These are phyloP conservation scores for Gastrodia elata DNA, from an alignment of 106 monocot species.

Conservation along the genomic window DNA sequence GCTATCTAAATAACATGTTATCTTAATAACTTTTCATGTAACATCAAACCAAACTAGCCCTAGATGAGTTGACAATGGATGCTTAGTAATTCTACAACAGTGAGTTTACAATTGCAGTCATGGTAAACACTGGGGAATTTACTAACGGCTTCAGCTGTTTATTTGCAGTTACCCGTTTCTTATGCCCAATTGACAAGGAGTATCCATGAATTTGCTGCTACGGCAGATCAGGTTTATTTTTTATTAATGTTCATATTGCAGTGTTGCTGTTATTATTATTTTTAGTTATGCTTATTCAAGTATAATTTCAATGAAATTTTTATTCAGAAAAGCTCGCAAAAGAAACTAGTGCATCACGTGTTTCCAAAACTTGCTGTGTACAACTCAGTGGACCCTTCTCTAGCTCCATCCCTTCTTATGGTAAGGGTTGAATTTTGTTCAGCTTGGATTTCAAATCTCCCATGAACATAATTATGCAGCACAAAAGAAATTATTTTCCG, in stretches of 20 bases:
- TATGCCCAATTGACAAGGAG: constrained; percentile 85
- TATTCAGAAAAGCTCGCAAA: constrained; percentile 84
- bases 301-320: constrained; percentile 2
- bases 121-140: neutral
- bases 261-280: neutral
- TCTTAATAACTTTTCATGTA: too few relatives aligned
- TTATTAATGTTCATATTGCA: neutral
- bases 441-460: neutral
- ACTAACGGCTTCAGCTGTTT: neutral
- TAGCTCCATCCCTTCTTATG: constrained; percentile 96
- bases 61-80: neutral
- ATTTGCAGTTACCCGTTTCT: constrained; percentile 58
- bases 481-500: neutral
- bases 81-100: neutral
- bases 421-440: constrained; percentile 24
- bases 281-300: constrained; percentile 3
- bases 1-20: too few relatives aligned
- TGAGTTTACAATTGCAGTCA: neutral
- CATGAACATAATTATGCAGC: neutral
- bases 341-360: constrained; percentile 73
- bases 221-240: constrained; percentile 81
- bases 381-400: constrained; percentile 94
- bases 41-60: too few relatives aligned
- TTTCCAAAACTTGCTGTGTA: constrained; percentile 98
- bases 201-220: constrained; percentile 83